These are phyloP conservation scores for Salvia sclarea DNA, from an alignment of 305 asterid species.

Conservation along the genomic window DNA sequence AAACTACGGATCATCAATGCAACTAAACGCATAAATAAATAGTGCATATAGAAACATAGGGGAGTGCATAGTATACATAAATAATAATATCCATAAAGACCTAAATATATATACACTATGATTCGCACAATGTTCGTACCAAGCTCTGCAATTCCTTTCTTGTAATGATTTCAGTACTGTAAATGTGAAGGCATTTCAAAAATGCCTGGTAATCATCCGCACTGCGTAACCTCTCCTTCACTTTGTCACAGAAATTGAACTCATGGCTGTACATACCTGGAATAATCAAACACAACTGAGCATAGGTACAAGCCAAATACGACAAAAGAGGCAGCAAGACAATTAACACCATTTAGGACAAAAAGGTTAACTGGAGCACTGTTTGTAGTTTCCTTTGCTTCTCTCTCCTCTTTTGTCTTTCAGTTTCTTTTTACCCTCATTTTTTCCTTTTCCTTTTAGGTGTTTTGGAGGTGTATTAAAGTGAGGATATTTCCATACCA, in stretches of 20 bases:
- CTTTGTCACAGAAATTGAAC: slow-evolving; percentile 86
- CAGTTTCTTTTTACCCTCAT: slow-evolving; percentile 41
- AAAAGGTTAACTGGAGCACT: neutral
- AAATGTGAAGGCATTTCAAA: slow-evolving; percentile 90
- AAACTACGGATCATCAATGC: slow-evolving; percentile 6
- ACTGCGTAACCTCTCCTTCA: slow-evolving; percentile 71
- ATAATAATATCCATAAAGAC: slow-evolving; percentile 14
- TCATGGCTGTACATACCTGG: slow-evolving; percentile 72
- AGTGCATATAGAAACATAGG: slow-evolving; percentile 13
- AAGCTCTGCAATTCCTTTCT: slow-evolving; percentile 80
- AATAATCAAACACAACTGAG: slow-evolving; percentile 36
- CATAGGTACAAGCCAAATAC: slow-evolving; percentile 23
- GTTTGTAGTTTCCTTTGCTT: slow-evolving; percentile 36
- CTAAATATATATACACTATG: slow-evolving; percentile 1
- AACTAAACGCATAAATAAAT: slow-evolving; percentile 19
- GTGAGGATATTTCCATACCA: slow-evolving; percentile 7
- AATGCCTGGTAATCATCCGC: slow-evolving; percentile 93
- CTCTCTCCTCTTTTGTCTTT: slow-evolving; percentile 35
- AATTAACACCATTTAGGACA: neutral
- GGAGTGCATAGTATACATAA: neutral
- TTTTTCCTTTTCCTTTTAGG: neutral
- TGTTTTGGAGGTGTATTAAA: slow-evolving; percentile 17
- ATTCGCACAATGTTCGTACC: slow-evolving; percentile 50
- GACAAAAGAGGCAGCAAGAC: slow-evolving; percentile 7
- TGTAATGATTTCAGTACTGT: slow-evolving; percentile 89